These are phyloP conservation scores for Viola pubescens DNA, from an alignment of 441 rosid species.

Conservation along the genomic window DNA sequence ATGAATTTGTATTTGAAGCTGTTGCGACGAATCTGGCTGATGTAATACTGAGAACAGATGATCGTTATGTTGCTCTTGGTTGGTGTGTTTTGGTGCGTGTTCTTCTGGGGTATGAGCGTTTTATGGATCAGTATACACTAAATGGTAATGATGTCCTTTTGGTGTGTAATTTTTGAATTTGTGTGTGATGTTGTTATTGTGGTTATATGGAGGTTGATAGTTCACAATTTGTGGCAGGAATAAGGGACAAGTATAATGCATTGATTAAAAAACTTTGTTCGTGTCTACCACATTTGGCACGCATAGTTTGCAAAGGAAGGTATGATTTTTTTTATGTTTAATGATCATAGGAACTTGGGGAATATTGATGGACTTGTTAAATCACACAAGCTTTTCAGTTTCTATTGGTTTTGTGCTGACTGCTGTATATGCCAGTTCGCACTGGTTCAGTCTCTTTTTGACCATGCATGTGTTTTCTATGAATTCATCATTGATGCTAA, in stretches of 20 bases:
- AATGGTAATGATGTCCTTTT: conserved; percentile 39
- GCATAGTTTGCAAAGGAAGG: conserved; percentile 60
- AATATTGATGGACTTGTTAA: no score
- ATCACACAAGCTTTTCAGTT: no score
- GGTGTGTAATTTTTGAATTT: conserved; percentile 4
- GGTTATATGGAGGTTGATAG: conserved; percentile 5
- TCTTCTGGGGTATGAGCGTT: conserved; percentile 48
- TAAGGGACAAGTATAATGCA: conserved; percentile 47
- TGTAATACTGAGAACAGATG: conserved; percentile 53
- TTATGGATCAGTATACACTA: conserved; percentile 34
- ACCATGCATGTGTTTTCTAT: no score
- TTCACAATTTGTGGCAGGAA: conserved; percentile 34
- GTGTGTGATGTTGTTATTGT: background rate
- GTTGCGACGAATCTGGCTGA: conserved; percentile 37
- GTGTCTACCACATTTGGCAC: conserved; percentile 41
- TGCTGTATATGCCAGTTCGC: no score
- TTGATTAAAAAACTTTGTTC: conserved; percentile 55
- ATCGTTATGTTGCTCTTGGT: conserved; percentile 64
- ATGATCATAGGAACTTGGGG: no score
- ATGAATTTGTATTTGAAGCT: conserved; percentile 47
- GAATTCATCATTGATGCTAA: no score
- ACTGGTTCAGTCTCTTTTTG: no score
- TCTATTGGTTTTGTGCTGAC: no score
- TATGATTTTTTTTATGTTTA: conserved; percentile 22
- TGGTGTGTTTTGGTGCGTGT: conserved; percentile 77